Evolutionary conservation across 202 grass and related monocot species (phyloP).

Genomic region (Panicum hallii): DNA sequence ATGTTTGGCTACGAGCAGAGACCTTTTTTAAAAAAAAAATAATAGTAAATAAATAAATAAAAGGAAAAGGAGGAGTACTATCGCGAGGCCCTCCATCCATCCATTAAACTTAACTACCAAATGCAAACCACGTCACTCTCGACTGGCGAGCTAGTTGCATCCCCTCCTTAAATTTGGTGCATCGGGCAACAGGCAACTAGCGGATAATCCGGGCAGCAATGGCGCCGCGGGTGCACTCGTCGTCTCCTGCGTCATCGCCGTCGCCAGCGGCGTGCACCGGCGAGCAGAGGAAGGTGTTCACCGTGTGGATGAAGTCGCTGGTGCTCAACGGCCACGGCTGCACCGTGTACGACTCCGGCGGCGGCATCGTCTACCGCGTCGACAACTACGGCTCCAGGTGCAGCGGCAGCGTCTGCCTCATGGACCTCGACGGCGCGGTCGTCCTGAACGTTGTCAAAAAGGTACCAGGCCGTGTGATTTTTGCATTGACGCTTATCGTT

Average conservation of each 20-base stretch:
- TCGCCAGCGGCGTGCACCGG: not conserved
- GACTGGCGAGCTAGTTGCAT: not conserved
- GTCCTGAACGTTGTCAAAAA: conserved; percentile 19
- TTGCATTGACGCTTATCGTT: not conserved
- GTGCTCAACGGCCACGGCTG: conserved; percentile 69
- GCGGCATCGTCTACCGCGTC: conserved; percentile 49
- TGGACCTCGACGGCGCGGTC: conserved; percentile 63
- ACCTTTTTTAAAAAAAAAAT: not conserved
- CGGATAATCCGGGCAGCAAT: not conserved
- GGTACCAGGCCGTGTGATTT: not conserved
- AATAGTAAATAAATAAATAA: not conserved
- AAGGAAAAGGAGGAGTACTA: not conserved
- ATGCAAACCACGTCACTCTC: not conserved
- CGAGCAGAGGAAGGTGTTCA: conserved; percentile 55
- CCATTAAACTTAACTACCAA: not conserved
- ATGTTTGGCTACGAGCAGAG: not conserved
- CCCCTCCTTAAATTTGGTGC: not conserved
- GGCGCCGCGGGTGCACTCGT: conserved; percentile 44
- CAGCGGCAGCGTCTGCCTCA: conserved; percentile 56
- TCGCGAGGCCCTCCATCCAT: not conserved
- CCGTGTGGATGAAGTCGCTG: conserved; percentile 78
- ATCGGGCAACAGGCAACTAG: not conserved
- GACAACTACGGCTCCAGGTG: conserved; percentile 68
- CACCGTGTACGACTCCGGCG: conserved; percentile 72
- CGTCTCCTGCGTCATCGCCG: not conserved